phyloP scores from a whole-genome alignment of 352 stramenopile species.

The Phytophthora nicotianae region DNA sequence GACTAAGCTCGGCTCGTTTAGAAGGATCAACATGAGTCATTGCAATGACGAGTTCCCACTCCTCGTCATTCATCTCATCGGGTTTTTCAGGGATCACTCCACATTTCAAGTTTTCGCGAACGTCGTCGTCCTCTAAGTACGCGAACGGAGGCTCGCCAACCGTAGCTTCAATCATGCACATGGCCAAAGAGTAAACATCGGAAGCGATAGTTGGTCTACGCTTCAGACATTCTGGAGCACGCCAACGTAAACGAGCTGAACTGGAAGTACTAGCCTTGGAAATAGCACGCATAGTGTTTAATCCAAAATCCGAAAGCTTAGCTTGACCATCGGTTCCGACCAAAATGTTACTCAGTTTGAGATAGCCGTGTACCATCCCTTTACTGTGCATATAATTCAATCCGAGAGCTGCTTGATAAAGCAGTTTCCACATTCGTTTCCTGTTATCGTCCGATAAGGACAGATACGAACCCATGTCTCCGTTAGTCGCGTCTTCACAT shows the following conservation, averaged over 20 bases:
- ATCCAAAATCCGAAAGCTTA: conserved; percentile 7
- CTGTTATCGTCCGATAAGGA: conserved; percentile 5
- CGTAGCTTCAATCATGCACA: conserved; percentile 13
- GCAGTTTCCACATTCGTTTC: conserved; percentile 15
- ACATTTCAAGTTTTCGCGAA: conserved; percentile 2
- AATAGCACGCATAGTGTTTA: background rate
- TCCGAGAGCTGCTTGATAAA: conserved; percentile 43
- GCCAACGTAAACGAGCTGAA: conserved; percentile 1
- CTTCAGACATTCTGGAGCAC: conserved; percentile 9
- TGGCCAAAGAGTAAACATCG: conserved; percentile 11
- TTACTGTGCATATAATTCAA: conserved; percentile 38
- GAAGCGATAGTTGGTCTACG: background rate
- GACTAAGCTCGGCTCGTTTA: background rate
- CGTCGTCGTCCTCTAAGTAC: background rate
- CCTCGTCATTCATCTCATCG: background rate
- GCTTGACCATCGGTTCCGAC: conserved; percentile 14
- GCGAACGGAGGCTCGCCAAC: conserved; percentile 7
- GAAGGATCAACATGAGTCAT: conserved; percentile 3
- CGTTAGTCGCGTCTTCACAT: conserved; percentile 28
- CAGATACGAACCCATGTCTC: conserved; percentile 26
- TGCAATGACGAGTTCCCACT: conserved; percentile 1
- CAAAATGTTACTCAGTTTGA: conserved; percentile 34
- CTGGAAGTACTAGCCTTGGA: background rate
- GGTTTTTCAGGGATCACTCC: conserved; percentile 6
- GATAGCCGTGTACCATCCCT: conserved; percentile 18